A percentile compares a stretch with the other conserved stretches of the same genome.
phyloP scores from a whole-genome alignment of 305 asterid species.

The Rubia peregrina region DNA sequence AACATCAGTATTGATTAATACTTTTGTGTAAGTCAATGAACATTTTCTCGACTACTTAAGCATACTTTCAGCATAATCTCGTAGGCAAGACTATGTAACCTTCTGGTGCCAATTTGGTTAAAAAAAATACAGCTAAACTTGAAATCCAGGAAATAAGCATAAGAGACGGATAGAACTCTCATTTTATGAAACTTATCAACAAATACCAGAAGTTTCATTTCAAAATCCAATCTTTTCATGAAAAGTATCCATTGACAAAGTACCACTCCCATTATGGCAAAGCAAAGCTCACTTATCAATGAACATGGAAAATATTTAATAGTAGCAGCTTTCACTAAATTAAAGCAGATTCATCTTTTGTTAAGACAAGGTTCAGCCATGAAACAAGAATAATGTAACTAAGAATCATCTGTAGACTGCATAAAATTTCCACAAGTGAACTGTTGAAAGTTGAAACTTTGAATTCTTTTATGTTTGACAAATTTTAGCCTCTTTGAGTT shows the following conservation, averaged over 20 bases:
- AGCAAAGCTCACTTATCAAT: background rate
- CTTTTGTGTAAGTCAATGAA: background rate
- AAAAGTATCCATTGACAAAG: background rate
- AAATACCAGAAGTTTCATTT: background rate
- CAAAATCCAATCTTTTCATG: background rate
- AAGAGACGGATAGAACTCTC: background rate
- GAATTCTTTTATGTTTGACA: background rate
- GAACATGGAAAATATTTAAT: background rate
- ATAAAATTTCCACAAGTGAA: background rate
- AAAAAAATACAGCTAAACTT: background rate
- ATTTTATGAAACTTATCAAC: background rate
- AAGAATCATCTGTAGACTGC: background rate
- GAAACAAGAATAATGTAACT: background rate
- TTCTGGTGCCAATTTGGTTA: background rate
- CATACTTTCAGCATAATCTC: background rate
- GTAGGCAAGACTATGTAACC: background rate
- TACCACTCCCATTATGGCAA: background rate
- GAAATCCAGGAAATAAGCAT: background rate
- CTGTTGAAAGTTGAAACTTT: too few species aligned
- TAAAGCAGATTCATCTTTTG: background rate
- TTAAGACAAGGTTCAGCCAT: background rate
- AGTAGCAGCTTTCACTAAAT: background rate
- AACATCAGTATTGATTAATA: conserved; percentile 10
- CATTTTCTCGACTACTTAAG: background rate
- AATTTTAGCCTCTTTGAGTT: background rate